These are phyloP conservation scores for Wickerhamomyces sp. DNA, from an alignment of 1,139 yeast genomes.

Conservation along the genomic window DNA sequence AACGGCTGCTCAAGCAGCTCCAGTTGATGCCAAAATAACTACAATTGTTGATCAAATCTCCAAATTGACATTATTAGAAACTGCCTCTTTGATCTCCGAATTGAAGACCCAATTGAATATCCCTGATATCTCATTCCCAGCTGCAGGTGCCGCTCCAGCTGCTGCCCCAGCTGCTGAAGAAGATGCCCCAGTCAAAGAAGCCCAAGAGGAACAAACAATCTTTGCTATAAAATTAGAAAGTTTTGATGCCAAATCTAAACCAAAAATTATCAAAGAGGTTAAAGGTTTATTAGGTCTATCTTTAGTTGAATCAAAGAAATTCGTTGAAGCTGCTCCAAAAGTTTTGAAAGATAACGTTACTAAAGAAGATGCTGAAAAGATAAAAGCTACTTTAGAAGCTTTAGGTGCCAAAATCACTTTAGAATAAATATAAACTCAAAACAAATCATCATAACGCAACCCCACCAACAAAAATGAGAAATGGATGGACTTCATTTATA, in stretches of 20 bases:
- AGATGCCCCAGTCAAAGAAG: slow-evolving; percentile 74
- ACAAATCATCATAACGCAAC: background rate
- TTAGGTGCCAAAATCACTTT: slow-evolving; percentile 89
- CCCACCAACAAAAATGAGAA: background rate
- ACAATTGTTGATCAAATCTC: slow-evolving; percentile 89
- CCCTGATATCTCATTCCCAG: slow-evolving; percentile 88
- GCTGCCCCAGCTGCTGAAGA: slow-evolving; percentile 71
- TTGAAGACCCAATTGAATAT: slow-evolving; percentile 84
- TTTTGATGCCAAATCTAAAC: slow-evolving; percentile 92
- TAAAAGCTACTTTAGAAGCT: slow-evolving; percentile 87
- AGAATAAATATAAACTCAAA: slow-evolving; percentile 49
- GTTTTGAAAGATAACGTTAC: slow-evolving; percentile 59
- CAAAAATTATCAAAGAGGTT: slow-evolving; percentile 96
- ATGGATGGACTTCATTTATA: background rate
- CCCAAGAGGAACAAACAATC: slow-evolving; percentile 87
- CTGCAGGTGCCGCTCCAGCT: slow-evolving; percentile 60
- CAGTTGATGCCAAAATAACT: slow-evolving; percentile 84
- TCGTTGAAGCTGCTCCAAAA: slow-evolving; percentile 97
- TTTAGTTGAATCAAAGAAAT: slow-evolving; percentile 93
- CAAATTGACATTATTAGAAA: slow-evolving; percentile 82
- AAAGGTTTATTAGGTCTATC: slow-evolving; percentile 88
- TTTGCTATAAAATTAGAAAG: slow-evolving; percentile 89
- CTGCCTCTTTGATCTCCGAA: slow-evolving; percentile 77
- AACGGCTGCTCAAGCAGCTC: slow-evolving; percentile 35
- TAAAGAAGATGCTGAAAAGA: slow-evolving; percentile 70